Evolutionary conservation across 2,329 filamentous ascomycete species (phyloP), one percentile per base, ranked within the genome.

Genomic region (Fusarium piperis): DNA sequence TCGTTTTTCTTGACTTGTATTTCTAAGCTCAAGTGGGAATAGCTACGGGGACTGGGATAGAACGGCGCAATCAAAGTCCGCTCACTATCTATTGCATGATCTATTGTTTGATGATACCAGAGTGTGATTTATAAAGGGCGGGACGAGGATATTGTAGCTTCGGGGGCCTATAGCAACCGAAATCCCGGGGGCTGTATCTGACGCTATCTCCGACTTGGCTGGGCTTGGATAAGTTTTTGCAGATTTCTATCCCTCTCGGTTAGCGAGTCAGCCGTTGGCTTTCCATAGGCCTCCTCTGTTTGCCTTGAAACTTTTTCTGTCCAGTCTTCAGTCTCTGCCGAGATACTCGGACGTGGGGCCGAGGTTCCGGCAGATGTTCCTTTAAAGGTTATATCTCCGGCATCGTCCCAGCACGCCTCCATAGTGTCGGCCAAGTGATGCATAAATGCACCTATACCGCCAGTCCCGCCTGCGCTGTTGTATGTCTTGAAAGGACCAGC

Each of bases 401-500:
- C n/a, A 2, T 68, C 62, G 8, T 74, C 65, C 71, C 71, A 73
- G 5, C 71, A 73, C 0, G 56, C 62, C n/a, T 72, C 67, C 61
- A 73, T 74, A 0, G 71, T 73, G 15, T 52, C 62, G 1, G 65
- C 51, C 3, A 76, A 11, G 20, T 76, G 68, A 5, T 65, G 58
- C 1, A 76, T n/a, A 33, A 76, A 76, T 0, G 59, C 74, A 0
- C 59, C 39, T 3, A 76, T 74, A 2, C 74, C 74, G 5, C 65
- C 74, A 4, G 58, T 59, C 0, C 74, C 74, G 0, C 74, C 74
- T 6, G 73, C 74, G 20, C 66, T 64, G 28, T 76, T 67, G 13
- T 76, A 76, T 9, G 71, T 68, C 23, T 67, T 71, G 56, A 76
- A 76, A 0, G 74, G 74, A 0, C 74, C 74, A 0, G 65, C 66